Conservation (phyloP, 345 rosid genomes). For the Stellera chamaejasme region DNA sequence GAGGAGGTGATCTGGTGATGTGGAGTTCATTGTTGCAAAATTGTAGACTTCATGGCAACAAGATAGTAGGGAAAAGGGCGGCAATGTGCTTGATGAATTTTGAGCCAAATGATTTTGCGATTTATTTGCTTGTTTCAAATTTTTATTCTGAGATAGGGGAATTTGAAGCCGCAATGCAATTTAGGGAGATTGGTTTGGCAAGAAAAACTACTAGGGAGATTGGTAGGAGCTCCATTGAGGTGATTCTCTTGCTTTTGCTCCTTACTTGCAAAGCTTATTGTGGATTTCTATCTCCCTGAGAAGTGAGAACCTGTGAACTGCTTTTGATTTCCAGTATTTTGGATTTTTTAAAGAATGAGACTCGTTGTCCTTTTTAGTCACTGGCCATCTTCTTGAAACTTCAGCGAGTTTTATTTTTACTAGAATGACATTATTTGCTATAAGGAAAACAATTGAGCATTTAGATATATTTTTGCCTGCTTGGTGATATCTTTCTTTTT, state of each 20-base stretch:
- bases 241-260: slow-evolving; percentile 15
- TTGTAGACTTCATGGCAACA: slow-evolving; percentile 57
- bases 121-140: slow-evolving; percentile 51
- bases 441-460: slow-evolving; percentile 2
- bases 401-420: slow-evolving; percentile 24
- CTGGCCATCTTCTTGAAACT: slow-evolving; percentile 15
- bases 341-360: slow-evolving; percentile 21
- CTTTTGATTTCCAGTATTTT: slow-evolving; percentile 15
- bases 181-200: slow-evolving; percentile 42
- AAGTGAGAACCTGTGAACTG: not conserved
- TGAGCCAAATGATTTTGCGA: slow-evolving; percentile 43
- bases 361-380: slow-evolving; percentile 16
- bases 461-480: not conserved
- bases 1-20: slow-evolving; percentile 42
- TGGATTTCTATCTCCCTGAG: not conserved
- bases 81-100: slow-evolving; percentile 52
- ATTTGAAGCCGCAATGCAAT: slow-evolving; percentile 37
- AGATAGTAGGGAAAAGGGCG: slow-evolving; percentile 53
- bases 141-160: slow-evolving; percentile 68
- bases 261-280: slow-evolving; percentile 4
- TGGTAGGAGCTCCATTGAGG: slow-evolving; percentile 52
- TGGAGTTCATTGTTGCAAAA: slow-evolving; percentile 79
- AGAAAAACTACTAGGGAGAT: slow-evolving; percentile 46
- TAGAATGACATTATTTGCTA: slow-evolving; percentile 32
- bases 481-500: not conserved